These are phyloP conservation scores for Breynia disticha DNA, from an alignment of 441 rosid genomes.

Conservation along the genomic window DNA sequence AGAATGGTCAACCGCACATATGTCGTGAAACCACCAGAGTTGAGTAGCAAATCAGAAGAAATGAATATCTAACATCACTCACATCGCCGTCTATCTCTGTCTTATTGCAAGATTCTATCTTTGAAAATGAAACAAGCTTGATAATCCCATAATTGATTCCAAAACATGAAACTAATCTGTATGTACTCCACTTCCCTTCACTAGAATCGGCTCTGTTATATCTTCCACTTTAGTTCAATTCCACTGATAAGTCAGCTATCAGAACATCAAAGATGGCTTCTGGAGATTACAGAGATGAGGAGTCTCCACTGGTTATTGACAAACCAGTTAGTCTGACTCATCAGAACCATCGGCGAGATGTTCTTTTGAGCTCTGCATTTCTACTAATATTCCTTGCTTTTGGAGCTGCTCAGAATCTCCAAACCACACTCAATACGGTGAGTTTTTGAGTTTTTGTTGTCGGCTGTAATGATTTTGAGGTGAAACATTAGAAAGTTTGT, in stretches of 20 bases:
- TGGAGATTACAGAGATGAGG: slow-evolving; percentile 36
- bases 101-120: neutral
- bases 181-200: neutral
- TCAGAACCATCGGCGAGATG: slow-evolving; percentile 46
- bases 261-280: slow-evolving; percentile 30
- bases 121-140: too few species aligned
- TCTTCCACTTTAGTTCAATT: neutral
- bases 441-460: slow-evolving; percentile 18
- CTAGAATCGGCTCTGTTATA: too few species aligned
- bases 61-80: too few species aligned
- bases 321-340: slow-evolving; percentile 18
- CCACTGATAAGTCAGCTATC: neutral
- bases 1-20: too few species aligned
- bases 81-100: neutral
- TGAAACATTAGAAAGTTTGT: neutral
- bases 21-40: too few species aligned
- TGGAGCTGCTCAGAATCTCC: too few species aligned
- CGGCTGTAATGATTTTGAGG: slow-evolving; percentile 5
- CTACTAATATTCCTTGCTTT: too few species aligned
- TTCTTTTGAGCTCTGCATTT: slow-evolving; percentile 16
- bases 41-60: too few species aligned
- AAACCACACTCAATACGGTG: too few species aligned
- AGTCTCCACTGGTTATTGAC: slow-evolving; percentile 46
- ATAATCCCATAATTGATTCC: too few species aligned
- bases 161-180: too few species aligned